Percentiles rank a stretch among this genome's conserved stretches.
Conservation (phyloP, 768 basidiomycete species). For the Lyophyllum semitale region DNA sequence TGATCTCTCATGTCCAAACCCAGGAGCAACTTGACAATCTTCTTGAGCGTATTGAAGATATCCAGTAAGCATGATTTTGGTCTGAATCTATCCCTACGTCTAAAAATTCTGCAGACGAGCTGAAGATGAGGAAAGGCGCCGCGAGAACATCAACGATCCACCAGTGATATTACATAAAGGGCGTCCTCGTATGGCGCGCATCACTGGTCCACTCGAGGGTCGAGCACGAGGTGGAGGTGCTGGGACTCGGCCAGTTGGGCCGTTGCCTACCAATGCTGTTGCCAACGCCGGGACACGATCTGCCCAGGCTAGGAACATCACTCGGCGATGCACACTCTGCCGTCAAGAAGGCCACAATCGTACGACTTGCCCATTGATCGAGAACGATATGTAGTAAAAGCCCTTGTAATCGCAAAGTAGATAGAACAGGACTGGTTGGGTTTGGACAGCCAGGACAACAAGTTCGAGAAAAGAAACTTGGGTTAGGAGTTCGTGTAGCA, state of each 20-base stretch:
- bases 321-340: no score
- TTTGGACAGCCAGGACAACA: no score
- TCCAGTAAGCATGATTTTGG: slow-evolving; percentile 3
- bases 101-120: background rate
- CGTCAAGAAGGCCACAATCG: no score
- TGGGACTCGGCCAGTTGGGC: no score
- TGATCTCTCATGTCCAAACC: slow-evolving; percentile 23
- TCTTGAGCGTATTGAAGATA: slow-evolving; percentile 7
- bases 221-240: slow-evolving; percentile 13
- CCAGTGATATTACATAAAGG: slow-evolving; percentile 17
- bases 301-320: no score
- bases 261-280: no score
- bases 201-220: slow-evolving; percentile 19
- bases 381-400: background rate
- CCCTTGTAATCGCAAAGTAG: no score
- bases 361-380: no score
- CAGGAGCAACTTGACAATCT: slow-evolving; percentile 24
- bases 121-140: slow-evolving; percentile 3
- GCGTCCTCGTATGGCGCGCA: slow-evolving; percentile 10
- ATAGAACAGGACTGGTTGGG: no score
- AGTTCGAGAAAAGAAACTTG: no score
- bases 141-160: slow-evolving; percentile 15
- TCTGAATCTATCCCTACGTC: background rate
- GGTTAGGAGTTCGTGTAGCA: no score
- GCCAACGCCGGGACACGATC: no score